Evolutionary conservation across 2,329 filamentous ascomycete species (phyloP).

Genomic region (Cladophialophora bantiana): DNA sequence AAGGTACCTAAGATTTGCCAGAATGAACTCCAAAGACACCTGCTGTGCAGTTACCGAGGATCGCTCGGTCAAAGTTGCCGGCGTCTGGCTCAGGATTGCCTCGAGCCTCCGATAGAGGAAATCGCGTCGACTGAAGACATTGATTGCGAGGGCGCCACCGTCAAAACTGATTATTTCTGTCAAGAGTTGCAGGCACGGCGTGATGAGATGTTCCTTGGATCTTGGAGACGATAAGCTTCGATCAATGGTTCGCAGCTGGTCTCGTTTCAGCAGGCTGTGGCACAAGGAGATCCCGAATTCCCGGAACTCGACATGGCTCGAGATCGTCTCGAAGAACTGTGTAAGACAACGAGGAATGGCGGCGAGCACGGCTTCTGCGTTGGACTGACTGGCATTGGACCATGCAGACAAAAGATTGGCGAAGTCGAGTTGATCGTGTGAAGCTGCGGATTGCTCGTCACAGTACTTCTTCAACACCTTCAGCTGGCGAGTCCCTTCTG

Average conservation of each 20-base stretch:
- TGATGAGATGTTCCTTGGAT: slow-evolving; percentile 85
- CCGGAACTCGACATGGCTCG: slow-evolving; percentile 74
- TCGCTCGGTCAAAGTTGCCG: slow-evolving; percentile 58
- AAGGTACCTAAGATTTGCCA: slow-evolving; percentile 80
- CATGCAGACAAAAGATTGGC: slow-evolving; percentile 85
- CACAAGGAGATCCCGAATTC: slow-evolving; percentile 79
- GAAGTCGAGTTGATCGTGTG: slow-evolving; percentile 68
- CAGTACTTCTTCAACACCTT: slow-evolving; percentile 56
- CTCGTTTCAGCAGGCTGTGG: slow-evolving; percentile 79
- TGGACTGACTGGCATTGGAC: slow-evolving; percentile 79
- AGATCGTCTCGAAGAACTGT: slow-evolving; percentile 79
- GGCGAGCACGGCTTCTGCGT: slow-evolving; percentile 81
- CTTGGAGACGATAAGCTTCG: slow-evolving; percentile 80
- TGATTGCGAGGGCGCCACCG: slow-evolving; percentile 78
- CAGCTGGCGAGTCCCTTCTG: slow-evolving; percentile 49
- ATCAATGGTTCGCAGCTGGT: slow-evolving; percentile 80
- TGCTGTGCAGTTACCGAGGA: slow-evolving; percentile 76
- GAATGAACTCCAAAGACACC: slow-evolving; percentile 80
- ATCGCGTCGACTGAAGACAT: slow-evolving; percentile 78
- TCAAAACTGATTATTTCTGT: slow-evolving; percentile 87
- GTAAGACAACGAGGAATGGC: slow-evolving; percentile 81
- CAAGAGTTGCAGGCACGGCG: slow-evolving; percentile 83
- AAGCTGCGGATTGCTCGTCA: slow-evolving; percentile 61
- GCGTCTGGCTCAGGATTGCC: slow-evolving; percentile 78
- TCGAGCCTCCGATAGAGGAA: slow-evolving; percentile 81